Base-by-base conservation (phyloP, 2,329 filamentous ascomycete genomes). In the Cadophora malorum region DNA sequence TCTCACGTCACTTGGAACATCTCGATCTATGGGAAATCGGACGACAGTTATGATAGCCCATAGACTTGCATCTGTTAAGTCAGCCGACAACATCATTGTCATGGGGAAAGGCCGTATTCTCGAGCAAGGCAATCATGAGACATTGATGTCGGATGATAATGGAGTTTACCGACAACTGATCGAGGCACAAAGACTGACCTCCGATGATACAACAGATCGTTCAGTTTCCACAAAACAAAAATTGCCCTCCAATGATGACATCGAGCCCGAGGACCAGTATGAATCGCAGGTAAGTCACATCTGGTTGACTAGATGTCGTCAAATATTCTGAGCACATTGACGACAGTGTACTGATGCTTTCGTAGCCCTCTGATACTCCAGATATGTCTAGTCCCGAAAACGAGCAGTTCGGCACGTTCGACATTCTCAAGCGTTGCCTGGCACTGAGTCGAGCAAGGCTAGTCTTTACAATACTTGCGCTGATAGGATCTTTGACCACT, bases 111-210 rank as follows among this genome's bases (percentile, higher is more conserved):
- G 80, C 4, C 72, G 72, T 6, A 72, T 81, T 16, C 58, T 80
- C 1, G 80, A 82, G 69, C 75, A 80, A 64, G 81, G 81, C 0
- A 77, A 72, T 21, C 80, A 82, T 69, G 73, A 76, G 9, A 70
- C 71, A 5, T 70, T 81, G 35, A 69, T 79, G 52, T 67, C 63
- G 21, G 72, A 60, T n/a, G 23, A 45, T 12, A 69, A 80, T 1
- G 88, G 90, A 0, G 82, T 90, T 14, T 94, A 76, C 59, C 59
- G 58, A 21, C 67, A 72, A 56, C 65, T 73, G 49, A 70, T 74
- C 25, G 67, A 73, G 31, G 63, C 67, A 9, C 73, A 74, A 52
- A 70, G 71, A 21, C 50, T 74, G 38, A 25, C 50, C 6, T 65
- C 66, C 14, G 58, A 66, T 28, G 50, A 64, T 25, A 31, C 47